Base-by-base conservation (phyloP, 2,329 filamentous ascomycete species). In the Dothistroma pini region DNA sequence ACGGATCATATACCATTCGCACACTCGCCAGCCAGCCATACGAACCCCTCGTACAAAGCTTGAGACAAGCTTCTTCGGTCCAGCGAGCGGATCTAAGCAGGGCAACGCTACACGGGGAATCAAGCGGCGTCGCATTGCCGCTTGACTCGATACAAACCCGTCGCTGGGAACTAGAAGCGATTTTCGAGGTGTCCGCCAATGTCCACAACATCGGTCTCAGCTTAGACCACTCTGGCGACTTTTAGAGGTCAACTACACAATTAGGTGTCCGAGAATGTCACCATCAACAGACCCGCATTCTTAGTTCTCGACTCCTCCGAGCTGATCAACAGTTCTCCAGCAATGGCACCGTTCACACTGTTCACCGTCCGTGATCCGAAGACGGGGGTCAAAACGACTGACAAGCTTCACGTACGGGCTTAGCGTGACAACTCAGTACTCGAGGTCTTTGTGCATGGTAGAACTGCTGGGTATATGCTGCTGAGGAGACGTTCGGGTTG, bases 381-480 rank as follows among this genome's bases (percentile, higher is more conserved):
- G 4, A 63, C 61, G 4, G 57, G 58, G 14, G 32, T 34, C 25
- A 5, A 44, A 11, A 52, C 58, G 5, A 63, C 54, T 11, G 64
- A 80, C 62, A 63, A 68, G 1, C 70, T 81, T 0, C 69, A 69
- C n/a, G 69, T 81, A n/a, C 75, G 71, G 19, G 72, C 75, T 0
- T 78, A 77, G 66, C 76, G 75, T 53, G 79, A 81, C 58, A 71
- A 64, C 22, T 77, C 75, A 22, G 76, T 79, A 6, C 65, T 81
- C 2, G 79, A 81, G 62, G 73, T 81, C 0, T 81, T 80, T 62
- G 75, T 78, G 6, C 81, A 81, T 60, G 73, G 73, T 9, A 70
- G 79, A 11, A 78, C 74, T 14, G 76, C 74, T 2, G 69, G 29
- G 44, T 71, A 1, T 69, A 70, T 54, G 67, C 66, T n/a, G 68